Percentiles rank a stretch among this genome's conserved stretches.
These are phyloP conservation scores for Vitellaria paradoxa DNA, from an alignment of 179 eudicot genomes.

Conservation along the genomic window DNA sequence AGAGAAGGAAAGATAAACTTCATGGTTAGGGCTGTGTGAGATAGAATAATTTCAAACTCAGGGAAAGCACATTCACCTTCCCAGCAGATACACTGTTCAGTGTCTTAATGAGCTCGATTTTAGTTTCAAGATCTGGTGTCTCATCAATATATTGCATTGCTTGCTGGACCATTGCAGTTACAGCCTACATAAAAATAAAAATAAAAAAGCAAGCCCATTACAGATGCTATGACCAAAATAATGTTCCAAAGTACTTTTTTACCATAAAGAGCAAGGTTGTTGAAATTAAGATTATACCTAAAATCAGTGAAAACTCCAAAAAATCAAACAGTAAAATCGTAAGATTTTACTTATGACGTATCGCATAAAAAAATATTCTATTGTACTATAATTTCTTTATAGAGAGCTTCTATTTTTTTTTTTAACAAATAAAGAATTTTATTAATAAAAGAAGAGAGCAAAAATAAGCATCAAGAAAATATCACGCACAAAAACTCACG, in stretches of 20 bases:
- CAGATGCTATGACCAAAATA: conserved; percentile 8
- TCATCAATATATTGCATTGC: conserved; percentile 93
- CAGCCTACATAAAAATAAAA: conserved; percentile 52
- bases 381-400: no score
- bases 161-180: conserved; percentile 94
- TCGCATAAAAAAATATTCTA: no score
- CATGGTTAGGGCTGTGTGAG: neutral
- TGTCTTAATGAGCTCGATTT: conserved; percentile 89
- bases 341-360: no score
- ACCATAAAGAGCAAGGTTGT: neutral
- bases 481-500: no score
- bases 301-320: no score
- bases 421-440: no score
- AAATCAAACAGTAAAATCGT: no score
- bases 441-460: no score
- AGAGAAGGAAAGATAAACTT: neutral
- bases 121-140: conserved; percentile 88
- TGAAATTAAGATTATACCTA: no score
- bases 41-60: neutral
- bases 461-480: no score
- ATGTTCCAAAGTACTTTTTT: neutral
- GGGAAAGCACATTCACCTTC: conserved; percentile 42
- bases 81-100: conserved; percentile 92
- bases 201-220: neutral
- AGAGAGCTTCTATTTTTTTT: no score